Evolutionary conservation across 257 asterid genomes (phyloP).

Genomic region (Datura wrightii): DNA sequence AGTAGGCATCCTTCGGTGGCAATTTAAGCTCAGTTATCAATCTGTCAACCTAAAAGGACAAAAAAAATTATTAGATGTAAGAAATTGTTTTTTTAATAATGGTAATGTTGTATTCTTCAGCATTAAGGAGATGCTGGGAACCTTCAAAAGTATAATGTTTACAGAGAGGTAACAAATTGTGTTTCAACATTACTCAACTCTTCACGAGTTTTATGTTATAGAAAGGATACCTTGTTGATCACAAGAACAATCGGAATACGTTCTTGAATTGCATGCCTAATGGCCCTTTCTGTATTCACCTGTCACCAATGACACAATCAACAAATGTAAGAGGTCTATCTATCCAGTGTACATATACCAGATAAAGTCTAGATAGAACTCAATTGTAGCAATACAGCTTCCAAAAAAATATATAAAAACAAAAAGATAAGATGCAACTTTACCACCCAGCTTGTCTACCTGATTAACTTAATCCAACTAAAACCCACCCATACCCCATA

Average conservation of each 20-base stretch:
- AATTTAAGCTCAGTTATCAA: slow-evolving; percentile 90
- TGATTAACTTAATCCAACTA: slow-evolving; percentile 5
- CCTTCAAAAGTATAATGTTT: too few species aligned
- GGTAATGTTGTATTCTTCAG: too few species aligned
- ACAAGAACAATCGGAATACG: slow-evolving; percentile 87
- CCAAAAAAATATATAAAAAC: background rate
- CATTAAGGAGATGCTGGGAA: too few species aligned
- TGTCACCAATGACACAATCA: slow-evolving; percentile 38
- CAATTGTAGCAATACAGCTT: background rate
- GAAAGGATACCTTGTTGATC: slow-evolving; percentile 75
- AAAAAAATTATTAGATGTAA: background rate
- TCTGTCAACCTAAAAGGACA: slow-evolving; percentile 71
- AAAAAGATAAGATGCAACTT: background rate
- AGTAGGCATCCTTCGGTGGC: slow-evolving; percentile 98
- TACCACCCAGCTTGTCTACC: slow-evolving; percentile 3
- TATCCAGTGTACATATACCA: background rate
- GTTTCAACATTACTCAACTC: background rate
- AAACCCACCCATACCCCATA: background rate
- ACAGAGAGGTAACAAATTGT: background rate
- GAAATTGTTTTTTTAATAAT: background rate
- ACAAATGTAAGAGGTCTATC: background rate
- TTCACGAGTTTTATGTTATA: slow-evolving; percentile 23
- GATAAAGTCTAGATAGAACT: background rate
- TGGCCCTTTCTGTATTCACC: slow-evolving; percentile 96
- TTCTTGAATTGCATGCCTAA: slow-evolving; percentile 89